Evolutionary conservation across 257 asterid genomes (phyloP).

Genomic region (Verbena officinalis): DNA sequence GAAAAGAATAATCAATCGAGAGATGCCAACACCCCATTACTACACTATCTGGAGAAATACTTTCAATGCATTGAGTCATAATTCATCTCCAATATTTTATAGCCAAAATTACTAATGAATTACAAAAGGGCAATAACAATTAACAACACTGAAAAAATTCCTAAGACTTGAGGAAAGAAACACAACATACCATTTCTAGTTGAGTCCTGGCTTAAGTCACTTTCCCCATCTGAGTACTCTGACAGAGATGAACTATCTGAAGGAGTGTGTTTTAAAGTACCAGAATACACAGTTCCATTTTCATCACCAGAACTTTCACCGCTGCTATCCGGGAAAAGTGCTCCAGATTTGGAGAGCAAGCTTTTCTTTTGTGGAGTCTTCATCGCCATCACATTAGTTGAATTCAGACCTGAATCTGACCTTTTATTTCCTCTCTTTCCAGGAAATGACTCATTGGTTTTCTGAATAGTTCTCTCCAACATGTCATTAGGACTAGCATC

Average conservation of each 20-base stretch:
- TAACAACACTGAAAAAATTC: not conserved
- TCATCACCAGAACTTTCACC: slow-evolving; percentile 64
- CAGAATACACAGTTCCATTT: slow-evolving; percentile 44
- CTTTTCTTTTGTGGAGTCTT: slow-evolving; percentile 43
- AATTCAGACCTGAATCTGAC: slow-evolving; percentile 29
- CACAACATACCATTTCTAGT: slow-evolving; percentile 48
- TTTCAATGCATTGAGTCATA: not conserved
- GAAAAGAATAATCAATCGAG: slow-evolving; percentile 1
- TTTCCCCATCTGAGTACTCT: slow-evolving; percentile 53
- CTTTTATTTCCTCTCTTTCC: slow-evolving; percentile 31
- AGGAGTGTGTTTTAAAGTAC: slow-evolving; percentile 45
- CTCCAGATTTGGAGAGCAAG: slow-evolving; percentile 41
- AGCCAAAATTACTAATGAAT: not conserved
- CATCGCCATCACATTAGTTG: slow-evolving; percentile 31
- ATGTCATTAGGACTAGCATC: slow-evolving; percentile 31
- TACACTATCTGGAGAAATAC: not conserved
- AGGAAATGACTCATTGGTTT: slow-evolving; percentile 29
- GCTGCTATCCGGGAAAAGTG: slow-evolving; percentile 49
- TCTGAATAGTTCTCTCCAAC: slow-evolving; percentile 27
- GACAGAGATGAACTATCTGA: slow-evolving; percentile 64
- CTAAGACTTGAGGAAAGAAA: not conserved
- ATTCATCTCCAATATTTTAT: not conserved
- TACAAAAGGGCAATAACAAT: not conserved
- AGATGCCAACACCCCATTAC: not conserved
- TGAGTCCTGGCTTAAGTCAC: slow-evolving; percentile 54